Evolutionary conservation across 177 flowering plant species (phyloP).

Genomic region (Telopea speciosissima): DNA sequence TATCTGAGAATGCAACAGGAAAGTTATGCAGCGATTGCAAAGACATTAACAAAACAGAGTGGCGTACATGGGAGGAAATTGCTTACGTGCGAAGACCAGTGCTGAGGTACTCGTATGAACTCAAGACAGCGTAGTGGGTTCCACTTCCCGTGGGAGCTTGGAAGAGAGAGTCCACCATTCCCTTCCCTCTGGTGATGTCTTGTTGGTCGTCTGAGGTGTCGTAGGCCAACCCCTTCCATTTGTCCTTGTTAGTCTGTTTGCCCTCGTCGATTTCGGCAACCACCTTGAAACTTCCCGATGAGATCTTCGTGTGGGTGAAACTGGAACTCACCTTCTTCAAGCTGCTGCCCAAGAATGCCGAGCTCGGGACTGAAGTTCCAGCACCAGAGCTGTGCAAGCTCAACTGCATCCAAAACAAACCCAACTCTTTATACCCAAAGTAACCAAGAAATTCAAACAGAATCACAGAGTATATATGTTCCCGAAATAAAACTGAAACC

Average conservation of each 20-base stretch:
- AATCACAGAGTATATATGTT: constrained; percentile 1
- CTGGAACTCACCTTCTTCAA: constrained; percentile 56
- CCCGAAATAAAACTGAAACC: not conserved
- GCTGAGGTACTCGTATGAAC: constrained; percentile 49
- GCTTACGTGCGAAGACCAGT: constrained; percentile 6
- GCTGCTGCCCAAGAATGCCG: constrained; percentile 61
- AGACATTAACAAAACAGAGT: not conserved
- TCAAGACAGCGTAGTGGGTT: constrained; percentile 42
- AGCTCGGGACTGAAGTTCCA: constrained; percentile 47
- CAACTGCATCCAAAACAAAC: constrained; percentile 39
- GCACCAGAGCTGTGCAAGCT: constrained; percentile 49
- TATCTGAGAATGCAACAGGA: constrained; percentile 20
- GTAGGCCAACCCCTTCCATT: constrained; percentile 42
- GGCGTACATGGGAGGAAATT: not conserved
- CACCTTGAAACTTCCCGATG: constrained; percentile 25
- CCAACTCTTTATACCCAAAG: constrained; percentile 9
- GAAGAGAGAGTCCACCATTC: constrained; percentile 35
- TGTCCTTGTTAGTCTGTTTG: constrained; percentile 37
- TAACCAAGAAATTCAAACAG: constrained; percentile 7
- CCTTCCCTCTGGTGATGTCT: constrained; percentile 12
- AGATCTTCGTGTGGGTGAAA: constrained; percentile 12
- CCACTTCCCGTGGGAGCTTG: constrained; percentile 42
- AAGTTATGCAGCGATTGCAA: not conserved
- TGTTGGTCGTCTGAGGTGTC: constrained; percentile 31
- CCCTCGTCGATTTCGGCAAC: constrained; percentile 28